These are phyloP conservation scores for Talaromyces sp. DNA, from an alignment of 2,329 filamentous ascomycete genomes.

Conservation along the genomic window DNA sequence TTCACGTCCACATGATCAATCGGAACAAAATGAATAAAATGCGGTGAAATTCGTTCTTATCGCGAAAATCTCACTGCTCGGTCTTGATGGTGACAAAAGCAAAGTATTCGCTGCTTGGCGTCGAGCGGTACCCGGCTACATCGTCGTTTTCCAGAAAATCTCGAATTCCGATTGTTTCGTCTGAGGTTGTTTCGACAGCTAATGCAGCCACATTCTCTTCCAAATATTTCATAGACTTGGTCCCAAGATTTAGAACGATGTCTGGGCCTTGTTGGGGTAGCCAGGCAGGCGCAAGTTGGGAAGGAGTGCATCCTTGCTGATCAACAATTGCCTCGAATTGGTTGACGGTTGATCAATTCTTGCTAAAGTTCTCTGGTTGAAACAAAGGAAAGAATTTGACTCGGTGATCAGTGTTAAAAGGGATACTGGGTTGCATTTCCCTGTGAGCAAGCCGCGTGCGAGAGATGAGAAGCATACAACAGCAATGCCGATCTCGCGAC, in stretches of 20 bases:
- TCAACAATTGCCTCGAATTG: slow-evolving; percentile 18
- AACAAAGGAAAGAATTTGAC: not conserved
- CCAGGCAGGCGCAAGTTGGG: slow-evolving; percentile 21
- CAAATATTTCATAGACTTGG: slow-evolving; percentile 25
- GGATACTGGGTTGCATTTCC: not conserved
- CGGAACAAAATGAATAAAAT: not conserved
- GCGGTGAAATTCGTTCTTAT: too few species aligned
- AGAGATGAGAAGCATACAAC: slow-evolving; percentile 19
- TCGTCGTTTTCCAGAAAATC: not conserved
- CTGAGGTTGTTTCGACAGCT: slow-evolving; percentile 23
- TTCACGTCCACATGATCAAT: not conserved
- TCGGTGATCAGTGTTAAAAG: not conserved
- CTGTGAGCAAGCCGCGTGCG: slow-evolving; percentile 20
- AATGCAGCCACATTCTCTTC: slow-evolving; percentile 25
- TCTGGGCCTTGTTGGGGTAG: slow-evolving; percentile 15
- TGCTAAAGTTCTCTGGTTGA: not conserved
- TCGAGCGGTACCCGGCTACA: not conserved
- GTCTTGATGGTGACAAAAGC: slow-evolving; percentile 7
- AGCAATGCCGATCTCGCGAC: slow-evolving; percentile 21
- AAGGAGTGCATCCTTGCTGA: slow-evolving; percentile 20
- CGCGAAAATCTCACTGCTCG: not conserved
- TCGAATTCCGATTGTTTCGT: slow-evolving; percentile 17
- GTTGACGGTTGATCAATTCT: not conserved
- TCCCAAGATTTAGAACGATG: slow-evolving; percentile 28
- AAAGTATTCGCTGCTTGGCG: not conserved